Percentiles rank a stretch among this genome's conserved stretches.
Evolutionary conservation across 345 rosid genomes (phyloP).

Genomic region (Cardamine chenopodiifolia): DNA sequence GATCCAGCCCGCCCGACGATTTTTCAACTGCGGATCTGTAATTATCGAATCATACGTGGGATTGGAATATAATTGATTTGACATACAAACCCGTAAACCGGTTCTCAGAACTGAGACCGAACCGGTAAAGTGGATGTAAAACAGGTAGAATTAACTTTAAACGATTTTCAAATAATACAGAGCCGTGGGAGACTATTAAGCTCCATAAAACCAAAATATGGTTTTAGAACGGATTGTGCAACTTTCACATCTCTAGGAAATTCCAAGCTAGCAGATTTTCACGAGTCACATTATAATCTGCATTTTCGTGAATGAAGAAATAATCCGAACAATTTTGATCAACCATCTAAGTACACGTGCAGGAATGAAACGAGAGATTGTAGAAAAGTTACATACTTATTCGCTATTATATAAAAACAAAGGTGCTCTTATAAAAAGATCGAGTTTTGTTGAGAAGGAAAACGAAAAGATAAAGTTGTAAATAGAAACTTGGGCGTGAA

Average conservation of each 20-base stretch:
- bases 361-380: neutral
- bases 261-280: neutral
- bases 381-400: neutral
- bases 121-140: neutral
- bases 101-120: neutral
- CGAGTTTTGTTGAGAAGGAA: neutral
- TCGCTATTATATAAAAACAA: neutral
- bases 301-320: neutral
- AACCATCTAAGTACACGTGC: neutral
- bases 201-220: neutral
- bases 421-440: neutral
- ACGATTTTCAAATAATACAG: neutral
- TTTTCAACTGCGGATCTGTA: neutral
- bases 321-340: neutral
- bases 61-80: neutral
- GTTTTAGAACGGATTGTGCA: neutral
- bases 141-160: neutral
- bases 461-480: conserved; percentile 5
- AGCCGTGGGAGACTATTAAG: neutral
- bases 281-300: neutral
- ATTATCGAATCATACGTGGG: neutral
- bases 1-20: neutral
- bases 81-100: neutral
- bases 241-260: neutral
- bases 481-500: conserved; percentile 40